Evolutionary conservation across 306 rosid species (phyloP).

Genomic region (Luffa acutangula): DNA sequence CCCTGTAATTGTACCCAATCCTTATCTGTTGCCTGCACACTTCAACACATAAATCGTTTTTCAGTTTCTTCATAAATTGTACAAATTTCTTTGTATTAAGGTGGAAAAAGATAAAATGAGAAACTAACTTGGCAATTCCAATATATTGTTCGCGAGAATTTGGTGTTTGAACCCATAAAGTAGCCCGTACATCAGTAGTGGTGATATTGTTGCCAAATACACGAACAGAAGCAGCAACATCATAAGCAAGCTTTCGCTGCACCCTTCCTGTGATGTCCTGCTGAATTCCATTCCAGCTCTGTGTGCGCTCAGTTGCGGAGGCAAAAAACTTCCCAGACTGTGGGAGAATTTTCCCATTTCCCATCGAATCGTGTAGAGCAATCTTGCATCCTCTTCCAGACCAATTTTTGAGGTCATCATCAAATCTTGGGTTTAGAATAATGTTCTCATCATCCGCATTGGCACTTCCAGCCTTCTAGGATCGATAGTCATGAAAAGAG

Average conservation of each 20-base stretch:
- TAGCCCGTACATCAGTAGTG: slow-evolving; percentile 58
- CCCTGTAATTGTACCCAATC: slow-evolving; percentile 82
- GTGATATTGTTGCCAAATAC: slow-evolving; percentile 73
- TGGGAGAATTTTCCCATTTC: slow-evolving; percentile 64
- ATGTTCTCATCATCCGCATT: slow-evolving; percentile 38
- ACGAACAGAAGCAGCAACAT: slow-evolving; percentile 58
- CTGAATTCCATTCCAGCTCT: slow-evolving; percentile 89
- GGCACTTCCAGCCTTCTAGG: slow-evolving; percentile 26
- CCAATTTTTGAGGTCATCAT: slow-evolving; percentile 80
- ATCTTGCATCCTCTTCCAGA: slow-evolving; percentile 93
- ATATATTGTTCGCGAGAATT: slow-evolving; percentile 75
- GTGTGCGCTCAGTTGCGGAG: slow-evolving; percentile 69
- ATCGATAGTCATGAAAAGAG: background rate
- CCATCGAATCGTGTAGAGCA: slow-evolving; percentile 58
- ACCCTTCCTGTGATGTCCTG: slow-evolving; percentile 83
- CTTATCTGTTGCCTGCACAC: slow-evolving; percentile 91
- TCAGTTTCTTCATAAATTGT: slow-evolving; percentile 12
- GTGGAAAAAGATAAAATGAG: background rate
- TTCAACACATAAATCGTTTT: slow-evolving; percentile 16
- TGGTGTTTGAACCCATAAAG: slow-evolving; percentile 64
- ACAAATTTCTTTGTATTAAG: background rate
- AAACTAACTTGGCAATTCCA: slow-evolving; percentile 72
- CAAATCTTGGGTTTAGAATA: slow-evolving; percentile 58
- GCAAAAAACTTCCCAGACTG: slow-evolving; percentile 63
- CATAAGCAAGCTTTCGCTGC: slow-evolving; percentile 77